phyloP scores from a whole-genome alignment of 805 yeast genomes.

The Brettanomyces sp. region DNA sequence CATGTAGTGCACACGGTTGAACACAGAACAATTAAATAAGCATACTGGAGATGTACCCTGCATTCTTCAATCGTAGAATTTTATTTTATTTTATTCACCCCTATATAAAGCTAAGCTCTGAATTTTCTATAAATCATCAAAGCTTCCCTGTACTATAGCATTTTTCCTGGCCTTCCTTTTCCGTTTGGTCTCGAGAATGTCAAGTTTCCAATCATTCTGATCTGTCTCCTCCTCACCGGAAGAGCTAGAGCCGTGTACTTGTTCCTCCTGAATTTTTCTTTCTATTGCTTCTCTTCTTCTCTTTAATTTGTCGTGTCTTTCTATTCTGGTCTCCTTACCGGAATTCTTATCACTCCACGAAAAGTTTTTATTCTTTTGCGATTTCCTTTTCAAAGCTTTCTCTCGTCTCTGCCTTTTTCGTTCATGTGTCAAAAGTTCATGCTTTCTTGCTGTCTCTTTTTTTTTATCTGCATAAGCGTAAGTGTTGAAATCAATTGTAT shows the following conservation, averaged over 20 bases:
- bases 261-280: conserved; percentile 35
- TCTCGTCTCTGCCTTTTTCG: conserved; percentile 26
- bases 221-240: conserved; percentile 7
- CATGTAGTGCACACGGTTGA: too few species aligned
- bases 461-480: conserved; percentile 55
- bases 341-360: conserved; percentile 76
- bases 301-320: conserved; percentile 60
- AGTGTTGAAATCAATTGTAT: conserved; percentile 54
- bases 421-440: conserved; percentile 41
- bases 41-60: too few species aligned
- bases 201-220: conserved; percentile 80
- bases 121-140: conserved; percentile 41
- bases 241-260: conserved; percentile 29
- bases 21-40: too few species aligned
- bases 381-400: conserved; percentile 34
- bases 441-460: conserved; percentile 55
- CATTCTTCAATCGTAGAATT: too few species aligned
- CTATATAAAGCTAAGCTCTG: too few species aligned
- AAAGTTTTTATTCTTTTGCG: conserved; percentile 41
- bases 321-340: conserved; percentile 50
- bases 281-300: conserved; percentile 63
- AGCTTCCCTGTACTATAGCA: conserved; percentile 40
- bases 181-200: conserved; percentile 58
- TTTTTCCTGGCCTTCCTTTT: conserved; percentile 29
- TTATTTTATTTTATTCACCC: too few species aligned